A percentile compares a stretch with the other conserved stretches of the same genome.
phyloP scores from a whole-genome alignment of 2,329 filamentous ascomycete species.

The Xylaria arbuscula region DNA sequence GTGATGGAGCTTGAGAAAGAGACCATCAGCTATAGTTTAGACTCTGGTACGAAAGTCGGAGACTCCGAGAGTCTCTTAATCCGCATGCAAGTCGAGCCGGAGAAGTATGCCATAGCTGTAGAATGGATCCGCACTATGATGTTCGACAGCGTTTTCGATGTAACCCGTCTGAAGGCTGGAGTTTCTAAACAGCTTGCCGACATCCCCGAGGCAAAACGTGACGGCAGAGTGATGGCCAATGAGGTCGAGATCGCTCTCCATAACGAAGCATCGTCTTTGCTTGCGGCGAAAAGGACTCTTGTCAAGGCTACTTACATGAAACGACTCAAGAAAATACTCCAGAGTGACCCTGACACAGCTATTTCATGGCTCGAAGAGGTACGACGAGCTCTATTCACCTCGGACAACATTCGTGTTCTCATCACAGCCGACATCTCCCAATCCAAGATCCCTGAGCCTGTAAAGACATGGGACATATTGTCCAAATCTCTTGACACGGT shows the following conservation, averaged over 20 bases:
- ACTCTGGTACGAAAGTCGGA: constrained; percentile 73
- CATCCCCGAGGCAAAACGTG: constrained; percentile 90
- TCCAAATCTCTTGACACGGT: constrained; percentile 61
- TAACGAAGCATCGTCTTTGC: constrained; percentile 78
- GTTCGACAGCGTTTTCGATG: constrained; percentile 89
- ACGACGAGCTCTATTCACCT: constrained; percentile 79
- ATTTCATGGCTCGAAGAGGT: constrained; percentile 82
- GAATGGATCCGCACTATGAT: constrained; percentile 87
- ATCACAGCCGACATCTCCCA: constrained; percentile 81
- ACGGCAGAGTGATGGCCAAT: constrained; percentile 74
- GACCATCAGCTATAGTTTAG: constrained; percentile 84
- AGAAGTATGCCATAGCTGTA: constrained; percentile 86
- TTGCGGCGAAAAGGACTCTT: constrained; percentile 81
- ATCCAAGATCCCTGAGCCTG: constrained; percentile 75
- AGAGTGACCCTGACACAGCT: constrained; percentile 79
- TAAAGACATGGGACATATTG: constrained; percentile 81
- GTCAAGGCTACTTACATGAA: constrained; percentile 90
- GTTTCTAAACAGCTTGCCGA: constrained; percentile 88
- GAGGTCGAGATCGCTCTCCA: constrained; percentile 82
- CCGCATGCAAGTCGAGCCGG: constrained; percentile 84
- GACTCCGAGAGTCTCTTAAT: constrained; percentile 86
- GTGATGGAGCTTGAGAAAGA: constrained; percentile 92
- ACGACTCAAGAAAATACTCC: constrained; percentile 82
- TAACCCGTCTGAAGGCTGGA: constrained; percentile 69
- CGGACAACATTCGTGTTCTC: constrained; percentile 86